A percentile compares a stretch with the other conserved stretches of the same genome.
These are phyloP conservation scores for Solanum hybrid DNA, from an alignment of 305 asterid genomes.

Conservation along the genomic window DNA sequence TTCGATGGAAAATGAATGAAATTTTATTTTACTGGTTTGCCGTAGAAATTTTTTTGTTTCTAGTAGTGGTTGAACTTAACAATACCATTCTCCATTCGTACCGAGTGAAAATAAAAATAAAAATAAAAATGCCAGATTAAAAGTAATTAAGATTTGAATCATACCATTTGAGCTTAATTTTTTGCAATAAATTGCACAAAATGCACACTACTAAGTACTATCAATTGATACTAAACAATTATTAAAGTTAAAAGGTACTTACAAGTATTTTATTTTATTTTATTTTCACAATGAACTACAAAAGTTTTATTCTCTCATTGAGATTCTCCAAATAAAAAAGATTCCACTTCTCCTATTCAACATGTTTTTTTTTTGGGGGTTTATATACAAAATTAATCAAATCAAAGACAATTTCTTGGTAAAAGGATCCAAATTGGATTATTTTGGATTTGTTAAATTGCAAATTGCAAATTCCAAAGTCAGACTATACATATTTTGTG, in stretches of 20 bases:
- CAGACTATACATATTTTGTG: background rate
- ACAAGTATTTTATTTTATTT: background rate
- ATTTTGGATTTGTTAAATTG: background rate
- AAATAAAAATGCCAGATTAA: background rate
- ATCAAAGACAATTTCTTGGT: background rate
- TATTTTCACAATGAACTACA: background rate
- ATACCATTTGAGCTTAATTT: background rate
- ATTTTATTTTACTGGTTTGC: too few species aligned
- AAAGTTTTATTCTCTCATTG: background rate
- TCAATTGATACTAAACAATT: background rate
- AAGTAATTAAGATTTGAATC: background rate
- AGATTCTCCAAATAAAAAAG: background rate
- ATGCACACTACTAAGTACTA: background rate
- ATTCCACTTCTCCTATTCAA: background rate
- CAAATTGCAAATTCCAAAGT: conserved; percentile 2
- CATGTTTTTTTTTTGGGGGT: background rate
- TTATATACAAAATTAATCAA: background rate
- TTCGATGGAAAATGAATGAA: background rate
- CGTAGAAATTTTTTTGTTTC: too few species aligned
- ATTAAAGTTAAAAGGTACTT: background rate
- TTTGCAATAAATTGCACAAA: background rate
- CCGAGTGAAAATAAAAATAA: background rate
- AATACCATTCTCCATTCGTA: background rate
- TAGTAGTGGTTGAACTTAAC: background rate
- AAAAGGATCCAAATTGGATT: background rate